Conservation (phyloP, 441 rosid genomes). For the Pelargonium exstipulatum region DNA sequence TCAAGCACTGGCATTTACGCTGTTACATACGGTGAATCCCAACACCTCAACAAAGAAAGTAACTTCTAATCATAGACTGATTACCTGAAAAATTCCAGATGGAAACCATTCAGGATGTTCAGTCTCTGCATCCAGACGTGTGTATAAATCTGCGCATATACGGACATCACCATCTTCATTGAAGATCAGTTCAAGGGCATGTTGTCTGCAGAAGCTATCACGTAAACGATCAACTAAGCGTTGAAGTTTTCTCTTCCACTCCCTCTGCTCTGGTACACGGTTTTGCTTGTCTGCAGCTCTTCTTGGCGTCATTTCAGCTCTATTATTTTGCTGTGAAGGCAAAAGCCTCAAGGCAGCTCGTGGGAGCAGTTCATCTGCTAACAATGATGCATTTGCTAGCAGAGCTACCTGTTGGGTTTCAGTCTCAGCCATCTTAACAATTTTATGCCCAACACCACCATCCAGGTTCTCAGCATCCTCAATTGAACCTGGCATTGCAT, state of each 20-base stretch:
- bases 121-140: slow-evolving; percentile 65
- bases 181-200: slow-evolving; percentile 93
- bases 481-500: slow-evolving; percentile 90
- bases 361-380: slow-evolving; percentile 95
- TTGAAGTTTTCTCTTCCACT: slow-evolving; percentile 91
- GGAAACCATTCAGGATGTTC: slow-evolving; percentile 85
- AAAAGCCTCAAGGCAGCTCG: slow-evolving; percentile 96
- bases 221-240: slow-evolving; percentile 79
- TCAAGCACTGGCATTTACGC: not conserved
- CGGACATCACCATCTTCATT: slow-evolving; percentile 95
- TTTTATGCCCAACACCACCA: slow-evolving; percentile 59
- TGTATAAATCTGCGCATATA: slow-evolving; percentile 84
- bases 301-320: slow-evolving; percentile 57
- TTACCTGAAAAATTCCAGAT: slow-evolving; percentile 90
- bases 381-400: slow-evolving; percentile 91
- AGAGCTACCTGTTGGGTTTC: slow-evolving; percentile 95
- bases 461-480: slow-evolving; percentile 78
- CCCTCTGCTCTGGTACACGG: slow-evolving; percentile 97
- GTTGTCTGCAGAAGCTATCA: slow-evolving; percentile 89
- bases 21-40: not conserved
- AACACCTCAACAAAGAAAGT: not conserved
- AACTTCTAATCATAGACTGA: not conserved
- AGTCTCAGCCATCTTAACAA: slow-evolving; percentile 88
- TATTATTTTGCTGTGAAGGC: slow-evolving; percentile 48
- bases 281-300: slow-evolving; percentile 81